A percentile compares a stretch with the other conserved stretches of the same genome.
Conservation (phyloP, 2,329 filamentous ascomycete genomes). For the Metarhizium album region DNA sequence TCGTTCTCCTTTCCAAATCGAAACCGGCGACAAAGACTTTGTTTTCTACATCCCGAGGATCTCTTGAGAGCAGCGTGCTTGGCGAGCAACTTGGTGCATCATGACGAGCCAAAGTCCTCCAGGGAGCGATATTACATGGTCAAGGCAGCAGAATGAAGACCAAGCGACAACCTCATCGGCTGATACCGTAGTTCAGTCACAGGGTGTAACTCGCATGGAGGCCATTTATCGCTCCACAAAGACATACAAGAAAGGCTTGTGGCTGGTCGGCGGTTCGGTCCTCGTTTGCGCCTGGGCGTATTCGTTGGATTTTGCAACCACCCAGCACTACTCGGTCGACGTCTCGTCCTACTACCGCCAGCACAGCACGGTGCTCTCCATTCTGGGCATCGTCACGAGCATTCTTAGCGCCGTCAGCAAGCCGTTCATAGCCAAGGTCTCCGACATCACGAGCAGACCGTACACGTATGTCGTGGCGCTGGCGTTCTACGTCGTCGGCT, state of each 20-base stretch:
- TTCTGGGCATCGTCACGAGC: conserved; percentile 19
- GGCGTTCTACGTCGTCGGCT: conserved; percentile 42
- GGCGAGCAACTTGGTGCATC: neutral
- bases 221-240: conserved; percentile 19
- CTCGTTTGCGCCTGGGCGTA: conserved; percentile 21
- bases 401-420: conserved; percentile 43
- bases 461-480: conserved; percentile 48
- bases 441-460: conserved; percentile 51
- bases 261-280: conserved; percentile 18
- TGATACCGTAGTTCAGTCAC: conserved; percentile 12
- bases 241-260: conserved; percentile 14
- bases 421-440: conserved; percentile 49
- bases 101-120: neutral
- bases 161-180: neutral
- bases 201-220: conserved; percentile 20
- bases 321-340: conserved; percentile 19
- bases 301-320: conserved; percentile 19
- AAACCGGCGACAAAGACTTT: no score
- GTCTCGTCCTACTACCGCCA: conserved; percentile 18
- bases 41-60: neutral
- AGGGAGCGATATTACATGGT: neutral
- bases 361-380: conserved; percentile 18
- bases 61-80: neutral
- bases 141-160: neutral
- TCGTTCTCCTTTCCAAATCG: no score